Percentiles rank a stretch among this genome's conserved stretches.
Conservation (phyloP, 2,329 filamentous ascomycete species). For the Xylariaceae sp. region DNA sequence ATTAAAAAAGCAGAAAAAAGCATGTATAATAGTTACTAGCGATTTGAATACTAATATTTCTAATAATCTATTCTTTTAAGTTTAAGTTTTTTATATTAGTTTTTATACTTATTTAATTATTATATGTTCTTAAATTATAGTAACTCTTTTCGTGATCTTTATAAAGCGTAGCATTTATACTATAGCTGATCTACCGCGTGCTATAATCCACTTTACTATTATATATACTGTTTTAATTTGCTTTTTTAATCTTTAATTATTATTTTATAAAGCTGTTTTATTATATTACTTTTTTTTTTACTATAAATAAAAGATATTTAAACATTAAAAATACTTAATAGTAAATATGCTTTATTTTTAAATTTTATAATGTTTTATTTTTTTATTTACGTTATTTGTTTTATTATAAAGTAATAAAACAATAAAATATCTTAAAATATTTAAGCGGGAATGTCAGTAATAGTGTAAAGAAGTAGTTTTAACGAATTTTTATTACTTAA, state of each 20-base stretch:
- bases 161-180: too few species aligned
- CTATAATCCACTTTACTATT: too few species aligned
- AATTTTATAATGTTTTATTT: constrained; percentile 21
- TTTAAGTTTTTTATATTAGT: too few species aligned
- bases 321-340: constrained; percentile 30
- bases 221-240: constrained; percentile 12
- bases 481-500: constrained; percentile 4
- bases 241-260: constrained; percentile 17
- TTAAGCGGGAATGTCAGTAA: constrained; percentile 2
- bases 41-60: too few species aligned
- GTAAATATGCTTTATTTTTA: constrained; percentile 28
- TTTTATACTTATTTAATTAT: too few species aligned
- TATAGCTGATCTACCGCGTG: too few species aligned
- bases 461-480: background rate
- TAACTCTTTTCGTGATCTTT: too few species aligned
- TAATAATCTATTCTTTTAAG: too few species aligned
- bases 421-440: background rate
- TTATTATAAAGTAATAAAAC: background rate
- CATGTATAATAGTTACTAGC: too few species aligned
- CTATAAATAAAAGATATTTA: constrained; percentile 16
- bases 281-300: constrained; percentile 25
- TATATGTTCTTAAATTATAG: too few species aligned
- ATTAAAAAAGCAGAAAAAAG: too few species aligned
- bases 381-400: constrained; percentile 13
- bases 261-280: constrained; percentile 19